Conservation (phyloP, 225 moss, liverwort and hornwort genomes). For the Marchantia polymorpha region DNA sequence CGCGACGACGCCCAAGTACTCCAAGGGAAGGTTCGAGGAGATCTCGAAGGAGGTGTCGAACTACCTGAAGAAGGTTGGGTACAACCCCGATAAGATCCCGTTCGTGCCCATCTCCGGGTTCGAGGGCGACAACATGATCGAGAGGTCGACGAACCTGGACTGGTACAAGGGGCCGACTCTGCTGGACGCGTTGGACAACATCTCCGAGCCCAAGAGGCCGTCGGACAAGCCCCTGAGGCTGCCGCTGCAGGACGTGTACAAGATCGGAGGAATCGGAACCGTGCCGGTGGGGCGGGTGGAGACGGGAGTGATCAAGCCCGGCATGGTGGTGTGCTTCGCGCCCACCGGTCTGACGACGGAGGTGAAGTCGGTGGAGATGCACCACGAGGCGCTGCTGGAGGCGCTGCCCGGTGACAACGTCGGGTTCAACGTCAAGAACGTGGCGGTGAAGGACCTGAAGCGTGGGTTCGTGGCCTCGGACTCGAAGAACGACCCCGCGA, state of each 20-base stretch:
- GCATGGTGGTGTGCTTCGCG: slow-evolving; percentile 48
- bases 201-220: slow-evolving; percentile 56
- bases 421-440: slow-evolving; percentile 58
- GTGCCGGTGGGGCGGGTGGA: slow-evolving; percentile 58
- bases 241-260: slow-evolving; percentile 79
- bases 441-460: slow-evolving; percentile 55
- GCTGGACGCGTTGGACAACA: slow-evolving; percentile 53
- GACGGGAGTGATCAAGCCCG: slow-evolving; percentile 55
- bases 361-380: slow-evolving; percentile 65
- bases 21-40: slow-evolving; percentile 48
- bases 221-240: slow-evolving; percentile 51
- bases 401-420: slow-evolving; percentile 58
- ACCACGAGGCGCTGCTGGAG: slow-evolving; percentile 50
- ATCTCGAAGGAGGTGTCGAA: slow-evolving; percentile 56
- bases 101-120: slow-evolving; percentile 58
- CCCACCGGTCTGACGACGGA: slow-evolving; percentile 58
- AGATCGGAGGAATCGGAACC: slow-evolving; percentile 64
- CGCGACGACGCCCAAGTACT: slow-evolving; percentile 52
- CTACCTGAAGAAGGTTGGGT: slow-evolving; percentile 56
- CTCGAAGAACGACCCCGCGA: slow-evolving; percentile 57
- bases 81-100: slow-evolving; percentile 58
- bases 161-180: slow-evolving; percentile 76
- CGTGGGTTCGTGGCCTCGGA: slow-evolving; percentile 55
- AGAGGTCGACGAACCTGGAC: slow-evolving; percentile 48
- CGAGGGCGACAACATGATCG: slow-evolving; percentile 61